A percentile compares a stretch with the other conserved stretches of the same genome.
Evolutionary conservation across 2,329 filamentous ascomycete genomes (phyloP).

Genomic region (Phyllosticta paracitricarpa): DNA sequence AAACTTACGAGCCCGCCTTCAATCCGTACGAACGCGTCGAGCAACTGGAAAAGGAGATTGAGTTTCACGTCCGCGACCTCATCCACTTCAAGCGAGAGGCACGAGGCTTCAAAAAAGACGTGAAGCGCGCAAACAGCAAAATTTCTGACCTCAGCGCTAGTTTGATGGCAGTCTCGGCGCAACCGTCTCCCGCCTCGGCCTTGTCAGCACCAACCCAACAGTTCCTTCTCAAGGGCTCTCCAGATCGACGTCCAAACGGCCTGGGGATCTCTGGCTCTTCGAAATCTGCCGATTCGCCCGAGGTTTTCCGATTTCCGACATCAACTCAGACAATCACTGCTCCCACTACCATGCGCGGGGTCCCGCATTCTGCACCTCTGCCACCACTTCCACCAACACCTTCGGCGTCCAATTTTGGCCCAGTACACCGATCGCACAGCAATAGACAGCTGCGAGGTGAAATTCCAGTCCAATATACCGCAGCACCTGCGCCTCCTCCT

Average conservation of each 20-base stretch:
- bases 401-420: background rate
- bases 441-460: background rate
- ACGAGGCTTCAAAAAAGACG: slow-evolving; percentile 31
- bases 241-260: background rate
- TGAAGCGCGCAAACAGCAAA: slow-evolving; percentile 8
- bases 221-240: background rate
- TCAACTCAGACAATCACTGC: background rate
- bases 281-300: background rate
- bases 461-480: background rate
- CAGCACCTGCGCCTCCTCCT: background rate
- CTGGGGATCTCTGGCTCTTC: background rate
- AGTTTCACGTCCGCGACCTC: slow-evolving; percentile 37
- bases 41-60: slow-evolving; percentile 29
- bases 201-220: background rate
- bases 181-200: background rate
- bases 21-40: slow-evolving; percentile 16
- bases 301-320: background rate
- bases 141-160: background rate
- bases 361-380: background rate
- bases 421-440: background rate
- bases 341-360: background rate
- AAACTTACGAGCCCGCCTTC: background rate
- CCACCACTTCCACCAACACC: background rate
- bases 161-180: background rate
- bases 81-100: slow-evolving; percentile 41